Conservation (phyloP, 2,329 filamentous ascomycete species). For the Calonectria montana region DNA sequence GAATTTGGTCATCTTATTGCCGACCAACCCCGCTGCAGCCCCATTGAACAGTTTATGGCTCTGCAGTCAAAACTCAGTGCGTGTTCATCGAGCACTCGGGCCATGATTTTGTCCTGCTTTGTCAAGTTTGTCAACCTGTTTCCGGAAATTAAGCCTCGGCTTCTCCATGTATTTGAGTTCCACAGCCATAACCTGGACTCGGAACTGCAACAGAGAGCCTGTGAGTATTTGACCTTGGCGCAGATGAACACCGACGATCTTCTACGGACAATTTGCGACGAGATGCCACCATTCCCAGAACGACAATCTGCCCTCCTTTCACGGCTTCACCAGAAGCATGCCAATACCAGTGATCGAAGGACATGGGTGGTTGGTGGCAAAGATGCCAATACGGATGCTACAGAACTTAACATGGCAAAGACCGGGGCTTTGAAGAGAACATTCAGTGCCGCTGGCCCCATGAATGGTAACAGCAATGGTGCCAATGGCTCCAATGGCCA, state of each 20-base stretch:
- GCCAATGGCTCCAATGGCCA: slow-evolving; percentile 64
- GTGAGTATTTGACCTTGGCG: slow-evolving; percentile 90
- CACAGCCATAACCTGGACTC: slow-evolving; percentile 97
- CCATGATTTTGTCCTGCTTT: slow-evolving; percentile 94
- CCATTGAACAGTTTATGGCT: slow-evolving; percentile 96
- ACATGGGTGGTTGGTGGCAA: slow-evolving; percentile 99
- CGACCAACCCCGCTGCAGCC: slow-evolving; percentile 90
- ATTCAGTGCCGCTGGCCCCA: slow-evolving; percentile 73
- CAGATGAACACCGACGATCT: slow-evolving; percentile 90
- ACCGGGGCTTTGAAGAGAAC: slow-evolving; percentile 86
- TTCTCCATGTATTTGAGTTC: slow-evolving; percentile 88
- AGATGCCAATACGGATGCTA: slow-evolving; percentile 85
- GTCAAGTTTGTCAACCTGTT: slow-evolving; percentile 99
- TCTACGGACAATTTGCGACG: slow-evolving; percentile 92
- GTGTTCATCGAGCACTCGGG: slow-evolving; percentile 89
- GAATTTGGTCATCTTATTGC: slow-evolving; percentile 98
- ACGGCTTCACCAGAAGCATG: slow-evolving; percentile 92
- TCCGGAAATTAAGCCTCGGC: slow-evolving; percentile 96
- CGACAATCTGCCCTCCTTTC: slow-evolving; percentile 92
- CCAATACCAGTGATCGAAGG: slow-evolving; percentile 90
- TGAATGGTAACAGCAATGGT: slow-evolving; percentile 61
- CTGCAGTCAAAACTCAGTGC: slow-evolving; percentile 89
- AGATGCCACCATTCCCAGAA: slow-evolving; percentile 99
- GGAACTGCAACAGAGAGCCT: slow-evolving; percentile 95
- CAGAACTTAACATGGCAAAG: slow-evolving; percentile 84